Evolutionary conservation across 495 filamentous ascomycete genomes (phyloP).

Genomic region (Trichocladium uniseriatum): DNA sequence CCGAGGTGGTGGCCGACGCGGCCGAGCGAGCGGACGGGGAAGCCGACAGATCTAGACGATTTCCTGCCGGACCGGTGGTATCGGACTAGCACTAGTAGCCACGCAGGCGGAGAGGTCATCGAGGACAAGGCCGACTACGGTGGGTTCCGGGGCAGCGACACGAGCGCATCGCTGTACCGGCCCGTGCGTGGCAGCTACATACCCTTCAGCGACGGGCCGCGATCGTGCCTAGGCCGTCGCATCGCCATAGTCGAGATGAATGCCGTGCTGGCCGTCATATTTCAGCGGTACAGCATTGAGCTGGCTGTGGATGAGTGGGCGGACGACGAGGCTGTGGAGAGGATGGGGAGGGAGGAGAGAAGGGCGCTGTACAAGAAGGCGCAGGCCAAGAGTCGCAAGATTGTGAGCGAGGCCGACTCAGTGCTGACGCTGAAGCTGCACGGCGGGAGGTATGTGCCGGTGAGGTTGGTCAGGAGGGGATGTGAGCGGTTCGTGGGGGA

Average conservation of each 20-base stretch:
- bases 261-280: conserved; percentile 57
- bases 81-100: conserved; percentile 13
- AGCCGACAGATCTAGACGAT: conserved; percentile 36
- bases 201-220: conserved; percentile 63
- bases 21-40: conserved; percentile 28
- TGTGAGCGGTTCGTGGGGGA: conserved; percentile 48
- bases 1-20: conserved; percentile 54
- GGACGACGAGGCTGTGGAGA: conserved; percentile 49
- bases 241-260: conserved; percentile 73
- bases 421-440: conserved; percentile 58
- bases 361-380: conserved; percentile 45
- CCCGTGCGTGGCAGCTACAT: conserved; percentile 57
- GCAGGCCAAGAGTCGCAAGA: conserved; percentile 35
- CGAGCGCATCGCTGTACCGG: conserved; percentile 44
- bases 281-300: conserved; percentile 55
- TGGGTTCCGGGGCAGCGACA: conserved; percentile 46
- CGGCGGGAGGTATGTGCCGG: conserved; percentile 42
- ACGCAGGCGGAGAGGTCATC: conserved; percentile 15
- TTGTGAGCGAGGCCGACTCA: conserved; percentile 39
- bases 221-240: conserved; percentile 57
- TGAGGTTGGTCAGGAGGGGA: conserved; percentile 54
- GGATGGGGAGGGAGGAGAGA: conserved; percentile 42
- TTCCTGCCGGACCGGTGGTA: conserved; percentile 41
- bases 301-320: conserved; percentile 54
- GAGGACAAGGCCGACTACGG: conserved; percentile 45